Evolutionary conservation across 257 asterid species (phyloP).

Genomic region (Primulina huaijiensis): DNA sequence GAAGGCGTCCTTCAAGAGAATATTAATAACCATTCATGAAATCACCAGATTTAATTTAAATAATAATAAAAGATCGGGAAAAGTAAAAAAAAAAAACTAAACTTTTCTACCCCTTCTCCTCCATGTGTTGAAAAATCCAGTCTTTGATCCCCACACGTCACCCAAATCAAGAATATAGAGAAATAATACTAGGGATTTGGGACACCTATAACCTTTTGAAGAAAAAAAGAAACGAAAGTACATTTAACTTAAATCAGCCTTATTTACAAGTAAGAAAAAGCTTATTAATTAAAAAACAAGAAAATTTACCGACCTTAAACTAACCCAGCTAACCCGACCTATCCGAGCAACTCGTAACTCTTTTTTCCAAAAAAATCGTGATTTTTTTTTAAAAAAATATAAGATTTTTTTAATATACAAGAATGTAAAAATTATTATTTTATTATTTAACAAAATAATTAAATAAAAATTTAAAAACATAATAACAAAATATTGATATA

Average conservation of each 20-base stretch:
- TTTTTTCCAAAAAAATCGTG: no score
- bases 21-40: neutral
- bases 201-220: slow-evolving; percentile 12
- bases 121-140: slow-evolving; percentile 26
- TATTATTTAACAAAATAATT: no score
- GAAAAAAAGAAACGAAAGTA: neutral
- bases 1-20: slow-evolving; percentile 21
- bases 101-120: neutral
- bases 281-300: neutral
- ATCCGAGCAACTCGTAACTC: no score
- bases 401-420: no score
- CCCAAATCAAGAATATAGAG: slow-evolving; percentile 13
- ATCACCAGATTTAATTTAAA: neutral
- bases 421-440: no score
- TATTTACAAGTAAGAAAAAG: slow-evolving; percentile 12
- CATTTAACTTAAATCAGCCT: neutral
- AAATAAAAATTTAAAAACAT: no score
- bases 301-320: neutral
- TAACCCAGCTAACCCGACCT: no score
- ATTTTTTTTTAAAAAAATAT: no score
- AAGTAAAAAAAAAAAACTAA: neutral
- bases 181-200: neutral
- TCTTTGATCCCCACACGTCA: slow-evolving; percentile 21
- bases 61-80: neutral
- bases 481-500: no score